These are phyloP conservation scores for Deinandra increscens DNA, from an alignment of 129 eudicot genomes.

Conservation along the genomic window DNA sequence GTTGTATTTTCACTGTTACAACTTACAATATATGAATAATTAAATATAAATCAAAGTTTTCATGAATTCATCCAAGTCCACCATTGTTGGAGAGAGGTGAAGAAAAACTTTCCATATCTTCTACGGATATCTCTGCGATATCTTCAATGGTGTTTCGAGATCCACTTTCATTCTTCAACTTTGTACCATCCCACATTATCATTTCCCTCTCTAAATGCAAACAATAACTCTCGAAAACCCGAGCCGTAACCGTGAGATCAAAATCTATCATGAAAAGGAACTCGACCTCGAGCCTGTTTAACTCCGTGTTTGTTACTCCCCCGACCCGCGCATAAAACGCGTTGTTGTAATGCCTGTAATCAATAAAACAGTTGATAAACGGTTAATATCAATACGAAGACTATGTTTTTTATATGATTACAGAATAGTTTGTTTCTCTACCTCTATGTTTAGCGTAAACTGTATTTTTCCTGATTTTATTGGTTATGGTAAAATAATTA, in stretches of 20 bases:
- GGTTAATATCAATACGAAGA: neutral
- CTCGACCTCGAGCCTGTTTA: constrained; percentile 68
- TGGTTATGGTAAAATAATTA: too few species aligned
- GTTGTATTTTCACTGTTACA: constrained; percentile 1
- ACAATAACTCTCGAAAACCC: constrained; percentile 72
- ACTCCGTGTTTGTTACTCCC: constrained; percentile 63
- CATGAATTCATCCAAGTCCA: constrained; percentile 12
- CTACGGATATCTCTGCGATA: constrained; percentile 49
- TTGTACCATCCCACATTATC: constrained; percentile 33
- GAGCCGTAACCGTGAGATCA: constrained; percentile 55
- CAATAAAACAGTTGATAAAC: neutral
- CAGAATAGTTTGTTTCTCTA: too few species aligned
- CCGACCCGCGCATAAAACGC: constrained; percentile 89
- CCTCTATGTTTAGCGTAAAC: too few species aligned
- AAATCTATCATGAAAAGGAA: constrained; percentile 75
- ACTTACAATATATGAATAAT: neutral
- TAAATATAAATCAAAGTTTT: neutral
- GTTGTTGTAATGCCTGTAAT: constrained; percentile 74
- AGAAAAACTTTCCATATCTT: constrained; percentile 51
- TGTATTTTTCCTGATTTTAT: too few species aligned
- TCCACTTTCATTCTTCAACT: constrained; percentile 36
- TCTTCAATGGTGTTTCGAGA: constrained; percentile 44
- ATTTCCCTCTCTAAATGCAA: constrained; percentile 65
- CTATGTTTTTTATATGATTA: too few species aligned
- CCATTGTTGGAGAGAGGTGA: constrained; percentile 38